Base-by-base conservation (phyloP, 345 rosid species). In the Trapa bicornis region DNA sequence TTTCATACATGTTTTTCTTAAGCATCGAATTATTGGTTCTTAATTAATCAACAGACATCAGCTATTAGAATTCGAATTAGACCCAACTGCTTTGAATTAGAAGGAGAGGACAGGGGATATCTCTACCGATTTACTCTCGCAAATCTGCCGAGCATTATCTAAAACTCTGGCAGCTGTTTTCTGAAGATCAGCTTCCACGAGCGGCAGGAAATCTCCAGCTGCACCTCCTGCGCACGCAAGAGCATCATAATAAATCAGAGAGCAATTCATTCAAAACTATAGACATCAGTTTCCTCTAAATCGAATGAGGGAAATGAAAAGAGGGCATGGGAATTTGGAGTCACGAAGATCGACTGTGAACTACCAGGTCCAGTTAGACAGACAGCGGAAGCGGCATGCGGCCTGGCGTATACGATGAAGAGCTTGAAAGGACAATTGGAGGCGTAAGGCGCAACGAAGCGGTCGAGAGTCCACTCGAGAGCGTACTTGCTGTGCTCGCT, bases 281-380 rank as follows among this genome's bases (percentile, higher is more conserved):
- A 37, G 15, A 5, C 16, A 16, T 37, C 29, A 35, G 43, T 3
- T 14, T 22, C 29, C 29, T 22, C 29, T 22, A 22, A 22, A 22
- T 22, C 29, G 29, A 22, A 22, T 22, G 29, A 22, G 29, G 29
- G 29, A 22, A 22, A 22, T 22, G 29, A 22, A 22, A 22, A 22
- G 29, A 22, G 29, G 29, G 45, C n/a, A 61, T 33, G 54, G 53
- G 17, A 50, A n/a, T 11, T 7, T 1, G 43, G 22, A 5, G 37
- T 9, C 43, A 38, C 35, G 58, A 70, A 17, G 10, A 37, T 8
- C 29, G 38, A 2, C 43, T 3, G 53, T 14, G 17, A 41, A 3
- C 33, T 76, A 88, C 97, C 99, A 22, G 96, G 91, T 65, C 96
- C 99, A 38, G 82, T 85, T 63, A 89, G 76, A 64, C 87, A 88